Evolutionary conservation across 345 rosid genomes (phyloP), one percentile per base, ranked within the genome.

Genomic region (Acer yangbiense): DNA sequence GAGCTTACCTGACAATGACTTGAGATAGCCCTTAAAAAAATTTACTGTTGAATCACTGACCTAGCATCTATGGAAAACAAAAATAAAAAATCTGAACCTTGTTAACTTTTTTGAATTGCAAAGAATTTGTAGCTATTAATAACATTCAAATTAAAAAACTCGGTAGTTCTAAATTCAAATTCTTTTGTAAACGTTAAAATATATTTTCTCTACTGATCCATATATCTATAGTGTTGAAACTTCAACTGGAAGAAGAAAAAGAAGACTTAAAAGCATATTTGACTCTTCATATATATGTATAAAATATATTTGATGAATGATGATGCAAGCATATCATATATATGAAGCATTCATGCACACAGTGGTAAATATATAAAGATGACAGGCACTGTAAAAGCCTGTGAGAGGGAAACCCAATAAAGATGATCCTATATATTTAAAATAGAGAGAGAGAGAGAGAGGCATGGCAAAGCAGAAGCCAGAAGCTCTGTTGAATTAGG

Each of bases 1-100:
- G 65, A 73, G 79, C 77, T 71, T 80, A 52, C 73, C 73, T 82
- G 88, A 84, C 77, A 82, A 75, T 80, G 90, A 84, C 84, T 72
- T 82, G 81, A 76, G 73, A 60, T 65, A 66, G 72, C 78, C 85
- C 78, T 23, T n/a, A n/a, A n/a, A n/a, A 75, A 72, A n/a, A 50
- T 69, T 68, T 48, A 68, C 41, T 71, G 73, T 73, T 75, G 62
- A 75, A 62, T 13, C 76, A n/a, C 79, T 20, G 68, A 65, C 64
- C 71, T 55, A 20, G 7, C 23, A n/a, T 46, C 18, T 39, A 66
- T 50, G 70, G 11, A 8, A 35, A 73, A n/a, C 39, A 43, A 61
- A 43, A 62, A 3, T 23, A 3, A 43, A 44, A 68, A 46, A 7
- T 11, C 41, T 64, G 41, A 64, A 14, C 7, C 58, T 54, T 18